Evolutionary conservation across 495 filamentous ascomycete genomes (phyloP).

Genomic region (Xylaria grammica): DNA sequence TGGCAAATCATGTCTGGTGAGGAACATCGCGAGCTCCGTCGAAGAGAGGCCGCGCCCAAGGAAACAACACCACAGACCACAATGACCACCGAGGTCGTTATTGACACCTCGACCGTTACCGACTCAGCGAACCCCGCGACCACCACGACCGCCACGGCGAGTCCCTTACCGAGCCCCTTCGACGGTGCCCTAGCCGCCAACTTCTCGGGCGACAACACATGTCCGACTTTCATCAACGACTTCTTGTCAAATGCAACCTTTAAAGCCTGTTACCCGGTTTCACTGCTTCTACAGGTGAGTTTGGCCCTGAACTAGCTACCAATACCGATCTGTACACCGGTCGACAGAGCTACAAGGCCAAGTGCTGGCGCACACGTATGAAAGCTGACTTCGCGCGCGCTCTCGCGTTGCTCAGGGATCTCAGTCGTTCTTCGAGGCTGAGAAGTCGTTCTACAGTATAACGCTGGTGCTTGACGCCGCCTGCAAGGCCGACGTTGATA

Average conservation of each 20-base stretch:
- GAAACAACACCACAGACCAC: slow-evolving; percentile 14
- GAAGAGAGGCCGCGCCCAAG: slow-evolving; percentile 23
- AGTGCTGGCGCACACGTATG: background rate
- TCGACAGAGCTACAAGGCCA: background rate
- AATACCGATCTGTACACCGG: background rate
- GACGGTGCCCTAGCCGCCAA: slow-evolving; percentile 72
- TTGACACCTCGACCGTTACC: slow-evolving; percentile 43
- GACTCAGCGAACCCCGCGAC: slow-evolving; percentile 24
- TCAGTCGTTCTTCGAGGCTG: slow-evolving; percentile 73
- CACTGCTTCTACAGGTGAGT: slow-evolving; percentile 69
- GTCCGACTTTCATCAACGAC: slow-evolving; percentile 68
- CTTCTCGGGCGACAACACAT: slow-evolving; percentile 58
- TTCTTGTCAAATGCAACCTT: slow-evolving; percentile 70
- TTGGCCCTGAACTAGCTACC: background rate
- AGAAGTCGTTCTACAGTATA: slow-evolving; percentile 66
- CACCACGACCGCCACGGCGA: slow-evolving; percentile 34
- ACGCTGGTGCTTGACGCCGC: slow-evolving; percentile 73
- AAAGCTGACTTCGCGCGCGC: background rate
- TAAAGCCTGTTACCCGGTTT: slow-evolving; percentile 72
- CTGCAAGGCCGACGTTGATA: slow-evolving; percentile 65
- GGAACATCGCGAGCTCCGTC: slow-evolving; percentile 24
- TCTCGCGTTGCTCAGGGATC: slow-evolving; percentile 42
- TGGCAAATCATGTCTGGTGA: slow-evolving; percentile 48
- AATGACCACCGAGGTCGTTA: slow-evolving; percentile 28
- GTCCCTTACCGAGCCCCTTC: slow-evolving; percentile 69